A percentile compares a stretch with the other conserved stretches of the same genome.
Evolutionary conservation across 805 yeast genomes (phyloP).

Genomic region (Jamesozyma rosinii): DNA sequence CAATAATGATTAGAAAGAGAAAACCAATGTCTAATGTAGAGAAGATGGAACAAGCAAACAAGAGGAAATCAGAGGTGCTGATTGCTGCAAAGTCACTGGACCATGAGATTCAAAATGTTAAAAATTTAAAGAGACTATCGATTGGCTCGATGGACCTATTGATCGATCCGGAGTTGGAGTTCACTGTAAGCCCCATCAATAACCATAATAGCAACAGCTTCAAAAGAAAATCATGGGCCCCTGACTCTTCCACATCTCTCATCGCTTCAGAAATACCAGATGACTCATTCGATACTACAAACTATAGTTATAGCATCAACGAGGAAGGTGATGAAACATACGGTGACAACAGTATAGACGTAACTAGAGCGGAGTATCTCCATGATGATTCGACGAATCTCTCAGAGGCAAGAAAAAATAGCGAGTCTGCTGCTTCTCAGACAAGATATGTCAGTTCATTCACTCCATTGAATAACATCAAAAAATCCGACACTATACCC

Average conservation of each 20-base stretch:
- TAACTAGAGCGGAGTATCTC: conserved; percentile 24
- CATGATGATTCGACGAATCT: conserved; percentile 8
- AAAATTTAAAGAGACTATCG: conserved; percentile 62
- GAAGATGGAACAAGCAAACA: conserved; percentile 12
- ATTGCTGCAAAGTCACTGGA: conserved; percentile 72
- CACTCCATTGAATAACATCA: not conserved
- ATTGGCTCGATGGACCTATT: conserved; percentile 47
- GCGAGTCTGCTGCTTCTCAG: not conserved
- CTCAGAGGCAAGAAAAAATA: conserved; percentile 1
- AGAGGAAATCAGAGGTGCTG: conserved; percentile 37
- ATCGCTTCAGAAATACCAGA: not conserved
- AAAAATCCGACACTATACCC: not conserved
- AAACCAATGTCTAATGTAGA: not conserved
- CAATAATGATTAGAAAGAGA: conserved; percentile 2
- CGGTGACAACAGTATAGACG: conserved; percentile 14
- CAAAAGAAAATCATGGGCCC: conserved; percentile 14
- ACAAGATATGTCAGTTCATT: not conserved
- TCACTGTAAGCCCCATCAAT: conserved; percentile 26
- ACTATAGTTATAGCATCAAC: not conserved
- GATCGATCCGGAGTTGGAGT: conserved; percentile 66
- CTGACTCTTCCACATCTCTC: not conserved
- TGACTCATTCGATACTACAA: not conserved
- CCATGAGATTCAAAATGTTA: conserved; percentile 62
- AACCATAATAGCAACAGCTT: conserved; percentile 6
- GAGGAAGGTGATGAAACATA: not conserved